Percentiles rank a stretch among this genome's conserved stretches.
phyloP scores from a whole-genome alignment of 164 flowering plant genomes.

The Kalanchoe fedtschenkoi region DNA sequence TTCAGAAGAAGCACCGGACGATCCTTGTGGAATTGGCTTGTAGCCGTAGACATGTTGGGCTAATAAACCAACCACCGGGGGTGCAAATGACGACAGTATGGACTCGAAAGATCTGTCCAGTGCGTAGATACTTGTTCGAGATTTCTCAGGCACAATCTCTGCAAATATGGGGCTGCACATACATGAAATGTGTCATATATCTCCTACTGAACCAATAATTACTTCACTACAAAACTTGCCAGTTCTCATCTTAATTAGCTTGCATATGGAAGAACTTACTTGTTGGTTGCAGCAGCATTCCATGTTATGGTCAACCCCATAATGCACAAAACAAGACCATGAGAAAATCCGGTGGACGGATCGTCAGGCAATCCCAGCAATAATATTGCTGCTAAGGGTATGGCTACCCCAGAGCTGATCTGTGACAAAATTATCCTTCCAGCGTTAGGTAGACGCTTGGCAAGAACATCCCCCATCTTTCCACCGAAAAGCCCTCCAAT shows the following conservation, averaged over 20 bases:
- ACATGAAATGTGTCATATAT: not conserved
- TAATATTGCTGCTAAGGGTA: conserved; percentile 75
- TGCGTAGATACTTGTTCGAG: conserved; percentile 84
- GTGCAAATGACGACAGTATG: conserved; percentile 84
- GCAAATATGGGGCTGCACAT: conserved; percentile 84
- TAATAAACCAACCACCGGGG: conserved; percentile 78
- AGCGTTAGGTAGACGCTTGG: conserved; percentile 56
- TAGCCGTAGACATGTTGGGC: conserved; percentile 78
- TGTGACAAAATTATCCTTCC: conserved; percentile 82
- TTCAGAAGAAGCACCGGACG: conserved; percentile 30
- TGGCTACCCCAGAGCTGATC: conserved; percentile 77
- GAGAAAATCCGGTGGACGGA: conserved; percentile 48
- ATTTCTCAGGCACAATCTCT: conserved; percentile 84
- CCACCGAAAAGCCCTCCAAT: conserved; percentile 92
- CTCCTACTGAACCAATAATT: not conserved
- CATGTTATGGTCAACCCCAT: conserved; percentile 78
- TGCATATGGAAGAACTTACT: conserved; percentile 35
- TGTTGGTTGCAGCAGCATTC: conserved; percentile 89
- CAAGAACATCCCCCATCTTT: conserved; percentile 67
- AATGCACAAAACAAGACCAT: conserved; percentile 52
- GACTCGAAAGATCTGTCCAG: conserved; percentile 86
- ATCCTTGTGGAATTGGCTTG: conserved; percentile 46
- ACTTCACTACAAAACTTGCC: too few species aligned
- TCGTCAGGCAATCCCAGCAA: conserved; percentile 55
- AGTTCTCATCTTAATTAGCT: too few species aligned